Evolutionary conservation across 2,329 filamentous ascomycete species (phyloP), one percentile per base, ranked within the genome.

Genomic region (Ilyonectria destructans): DNA sequence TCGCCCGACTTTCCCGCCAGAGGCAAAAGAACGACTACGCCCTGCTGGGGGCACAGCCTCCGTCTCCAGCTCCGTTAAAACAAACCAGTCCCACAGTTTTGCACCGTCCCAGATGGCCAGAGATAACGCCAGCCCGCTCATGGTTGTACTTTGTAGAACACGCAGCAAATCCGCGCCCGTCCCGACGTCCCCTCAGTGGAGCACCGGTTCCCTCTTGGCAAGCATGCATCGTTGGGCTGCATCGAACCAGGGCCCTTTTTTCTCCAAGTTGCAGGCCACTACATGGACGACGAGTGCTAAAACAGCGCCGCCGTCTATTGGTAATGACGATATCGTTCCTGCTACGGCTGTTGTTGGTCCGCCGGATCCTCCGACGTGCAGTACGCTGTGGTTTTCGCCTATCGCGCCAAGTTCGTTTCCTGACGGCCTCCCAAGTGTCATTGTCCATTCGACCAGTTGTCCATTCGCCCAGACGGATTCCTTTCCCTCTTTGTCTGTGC

Each of bases 271-370:
- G 40, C 40, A 43, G 37, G 37, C 37, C 37, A 15, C 37, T 13
- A 40, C 37, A 15, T 17, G 31, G 7, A 33, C 13, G 37, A 40
- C 6, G 26, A n/a, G 37, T 17, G 35, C 35, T 12, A 9, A 8
- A 5, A 17, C 35, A 12, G 43, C 26, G 43, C 71, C 49, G 54
- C 64, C 51, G 43, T 74, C 60, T 54, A 72, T 74, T 74, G 71
- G 71, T 43, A 63, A 73, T 62, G 26, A 17, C 40, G 35, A 12
- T 43, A 17, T 13, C 31, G 31, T 43, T 43, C 37, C 37, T 43
- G 37, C 17, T 7, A 17, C 17, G 35, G 35, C 35, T 17, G 37
- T 17, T 6, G 13, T 17, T 15, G 37, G 37, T 43, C n/a, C 15
- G 31, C 21, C 51, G 59, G 59, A 23, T 33, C 2, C 57, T 40